Conservation (phyloP, 495 filamentous ascomycete species). For the Talaromyces wortmannii region DNA sequence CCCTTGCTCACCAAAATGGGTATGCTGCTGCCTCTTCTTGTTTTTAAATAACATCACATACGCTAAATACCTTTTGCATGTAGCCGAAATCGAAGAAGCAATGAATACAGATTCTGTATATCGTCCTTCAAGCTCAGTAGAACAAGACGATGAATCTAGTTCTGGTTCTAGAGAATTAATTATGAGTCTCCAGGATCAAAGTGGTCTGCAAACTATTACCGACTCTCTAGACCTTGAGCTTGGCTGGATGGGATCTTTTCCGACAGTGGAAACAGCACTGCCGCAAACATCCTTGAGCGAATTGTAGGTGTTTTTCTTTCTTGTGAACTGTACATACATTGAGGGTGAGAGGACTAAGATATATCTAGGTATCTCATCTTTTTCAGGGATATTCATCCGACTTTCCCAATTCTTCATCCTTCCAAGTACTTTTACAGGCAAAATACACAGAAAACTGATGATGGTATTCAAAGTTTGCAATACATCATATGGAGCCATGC, state of each 20-base stretch:
- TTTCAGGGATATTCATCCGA: not conserved
- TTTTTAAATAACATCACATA: not conserved
- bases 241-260: not conserved
- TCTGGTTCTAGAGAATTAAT: not conserved
- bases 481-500: not conserved
- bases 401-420: not conserved
- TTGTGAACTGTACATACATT: not conserved
- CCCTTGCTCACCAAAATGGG: not conserved
- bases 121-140: not conserved
- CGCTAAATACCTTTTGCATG: not conserved
- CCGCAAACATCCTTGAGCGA: not conserved
- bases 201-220: not conserved
- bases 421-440: not conserved
- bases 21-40: not conserved
- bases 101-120: not conserved
- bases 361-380: not conserved
- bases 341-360: not conserved
- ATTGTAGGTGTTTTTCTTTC: not conserved
- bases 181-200: not conserved
- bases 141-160: not conserved
- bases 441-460: not conserved
- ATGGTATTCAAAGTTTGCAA: not conserved
- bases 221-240: not conserved
- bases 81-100: not conserved
- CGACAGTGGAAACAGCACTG: not conserved